Evolutionary conservation across 371 early-diverging fungal species (phyloP).

Genomic region (Mortierella sp.): DNA sequence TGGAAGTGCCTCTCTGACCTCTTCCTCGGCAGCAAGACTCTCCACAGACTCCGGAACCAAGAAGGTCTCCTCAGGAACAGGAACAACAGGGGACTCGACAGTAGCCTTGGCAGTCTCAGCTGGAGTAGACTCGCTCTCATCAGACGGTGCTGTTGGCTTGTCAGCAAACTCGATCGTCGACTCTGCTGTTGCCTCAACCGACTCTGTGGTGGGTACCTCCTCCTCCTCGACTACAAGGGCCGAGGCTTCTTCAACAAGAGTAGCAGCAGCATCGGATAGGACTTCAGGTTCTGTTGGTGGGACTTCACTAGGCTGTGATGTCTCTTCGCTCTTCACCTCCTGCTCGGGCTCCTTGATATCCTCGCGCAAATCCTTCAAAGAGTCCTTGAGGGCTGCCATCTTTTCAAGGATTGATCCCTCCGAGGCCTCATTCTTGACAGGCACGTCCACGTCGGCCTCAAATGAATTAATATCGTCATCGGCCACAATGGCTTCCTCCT

Average conservation of each 20-base stretch:
- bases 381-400: conserved; percentile 18
- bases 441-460: not conserved
- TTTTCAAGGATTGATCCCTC: conserved; percentile 11
- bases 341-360: conserved; percentile 11
- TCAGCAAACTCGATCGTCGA: conserved; percentile 29
- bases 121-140: conserved; percentile 11
- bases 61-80: not conserved
- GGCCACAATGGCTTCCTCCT: not conserved
- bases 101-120: conserved; percentile 10
- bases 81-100: conserved; percentile 2
- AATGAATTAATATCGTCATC: not conserved
- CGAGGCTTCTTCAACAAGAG: not conserved
- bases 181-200: conserved; percentile 23
- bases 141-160: conserved; percentile 17
- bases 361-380: conserved; percentile 9
- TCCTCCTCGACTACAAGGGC: not conserved
- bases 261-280: not conserved
- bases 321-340: not conserved
- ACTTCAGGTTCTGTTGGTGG: not conserved
- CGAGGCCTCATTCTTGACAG: not conserved
- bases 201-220: not conserved
- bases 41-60: conserved; percentile 7
- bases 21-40: conserved; percentile 2
- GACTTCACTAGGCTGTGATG: not conserved
- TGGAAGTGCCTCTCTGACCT: not conserved